Evolutionary conservation across 2,329 filamentous ascomycete genomes (phyloP).

Genomic region (Venturia oleaginea): DNA sequence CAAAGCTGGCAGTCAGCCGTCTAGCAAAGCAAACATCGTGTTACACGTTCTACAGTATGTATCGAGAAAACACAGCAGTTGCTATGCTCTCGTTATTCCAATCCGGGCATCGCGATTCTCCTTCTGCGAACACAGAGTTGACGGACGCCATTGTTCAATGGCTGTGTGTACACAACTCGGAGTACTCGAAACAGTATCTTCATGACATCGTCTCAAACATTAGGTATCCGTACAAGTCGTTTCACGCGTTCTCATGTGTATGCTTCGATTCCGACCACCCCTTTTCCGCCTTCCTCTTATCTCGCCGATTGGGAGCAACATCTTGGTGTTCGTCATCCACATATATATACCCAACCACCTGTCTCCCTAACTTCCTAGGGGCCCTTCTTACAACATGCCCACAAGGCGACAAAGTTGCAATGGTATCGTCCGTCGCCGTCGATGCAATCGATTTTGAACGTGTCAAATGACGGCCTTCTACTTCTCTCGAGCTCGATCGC

Average conservation of each 20-base stretch:
- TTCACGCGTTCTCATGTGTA: neutral
- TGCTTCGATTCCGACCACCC: neutral
- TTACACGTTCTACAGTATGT: too few species aligned
- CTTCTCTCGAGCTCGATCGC: neutral
- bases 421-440: neutral
- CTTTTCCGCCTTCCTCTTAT: neutral
- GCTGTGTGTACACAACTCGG: too few species aligned
- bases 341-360: slow-evolving; percentile 11
- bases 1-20: too few species aligned
- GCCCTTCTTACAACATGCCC: slow-evolving; percentile 8
- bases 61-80: too few species aligned
- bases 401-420: neutral
- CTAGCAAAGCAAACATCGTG: too few species aligned
- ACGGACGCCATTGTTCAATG: neutral
- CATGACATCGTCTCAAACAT: too few species aligned
- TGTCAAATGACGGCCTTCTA: neutral
- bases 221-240: neutral
- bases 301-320: neutral
- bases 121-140: too few species aligned
- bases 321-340: slow-evolving; percentile 6
- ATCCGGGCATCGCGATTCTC: too few species aligned
- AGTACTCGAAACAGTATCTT: too few species aligned
- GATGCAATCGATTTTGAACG: neutral
- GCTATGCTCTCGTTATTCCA: too few species aligned
- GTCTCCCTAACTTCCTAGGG: slow-evolving; percentile 8